Evolutionary conservation across 768 basidiomycete species (phyloP), one percentile per base, ranked within the genome.

Genomic region (Trametes gibbosa): DNA sequence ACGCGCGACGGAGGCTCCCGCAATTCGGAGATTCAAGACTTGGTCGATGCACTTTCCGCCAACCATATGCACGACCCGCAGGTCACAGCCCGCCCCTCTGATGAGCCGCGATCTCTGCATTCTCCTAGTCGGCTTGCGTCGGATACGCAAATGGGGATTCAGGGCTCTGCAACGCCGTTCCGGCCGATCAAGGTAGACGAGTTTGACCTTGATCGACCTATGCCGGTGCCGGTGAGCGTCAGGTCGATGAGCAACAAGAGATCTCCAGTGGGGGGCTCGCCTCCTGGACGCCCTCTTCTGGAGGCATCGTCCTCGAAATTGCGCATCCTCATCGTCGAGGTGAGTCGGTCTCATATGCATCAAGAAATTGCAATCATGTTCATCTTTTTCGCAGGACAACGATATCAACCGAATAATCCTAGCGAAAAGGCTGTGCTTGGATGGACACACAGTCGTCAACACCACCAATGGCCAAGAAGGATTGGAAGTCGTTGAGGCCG

Each of bases 381-480:
- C n/a, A 14, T 37, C n/a, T 35, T 63, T 8, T 39, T 12, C 32
- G 0, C 56, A 89, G 84, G 87, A 90, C 65, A 87, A 92, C 64
- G 78, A 81, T 43, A 83, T 92, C 66, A 92, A 93, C 68, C 82
- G 85, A 9, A 80, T 75, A 49, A 84, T 93, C 21, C 77, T 93
- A 0, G 78, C 79, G 7, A 90, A 90, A 68, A 79, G 89, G 13
- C 75, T 94, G 49, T 75, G 76, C 14, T 74, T 84, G 62, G 86
- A 84, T 65, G 87, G 85, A 0, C 87, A 92, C 61, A 76, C 69
- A 13, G 87, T 91, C 5, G 74, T 84, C 10, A 80, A 81, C 53
- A 83, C 84, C 1, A 84, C 81, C 1, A 90, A 94, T 67, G 90
- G 92, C 3, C 88, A 88, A 69, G 89, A 91, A 65, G 85, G 82